These are phyloP conservation scores for Curvularia verruculosa DNA, from an alignment of 2,329 filamentous ascomycete species.

Conservation along the genomic window DNA sequence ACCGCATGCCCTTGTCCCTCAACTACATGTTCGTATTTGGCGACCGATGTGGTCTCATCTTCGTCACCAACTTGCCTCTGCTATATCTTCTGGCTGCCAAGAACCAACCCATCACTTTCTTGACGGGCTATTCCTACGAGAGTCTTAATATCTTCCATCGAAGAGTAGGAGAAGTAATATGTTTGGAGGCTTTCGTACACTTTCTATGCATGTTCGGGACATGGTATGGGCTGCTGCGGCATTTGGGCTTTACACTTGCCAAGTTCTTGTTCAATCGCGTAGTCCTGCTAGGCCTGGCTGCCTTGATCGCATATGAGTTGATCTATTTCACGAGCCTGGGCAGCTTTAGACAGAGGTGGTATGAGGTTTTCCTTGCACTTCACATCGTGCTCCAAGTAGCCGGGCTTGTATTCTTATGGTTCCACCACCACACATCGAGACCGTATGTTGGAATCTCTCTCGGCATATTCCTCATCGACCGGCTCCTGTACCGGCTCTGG, in stretches of 20 bases:
- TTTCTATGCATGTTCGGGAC: constrained; percentile 59
- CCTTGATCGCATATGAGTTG: constrained; percentile 65
- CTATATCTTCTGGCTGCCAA: constrained; percentile 70
- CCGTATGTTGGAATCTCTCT: constrained; percentile 62
- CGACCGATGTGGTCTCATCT: constrained; percentile 62
- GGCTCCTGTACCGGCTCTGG: constrained; percentile 62
- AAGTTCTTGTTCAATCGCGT: constrained; percentile 60
- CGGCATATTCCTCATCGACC: constrained; percentile 63
- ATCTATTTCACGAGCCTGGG: constrained; percentile 67
- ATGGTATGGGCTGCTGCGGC: constrained; percentile 61
- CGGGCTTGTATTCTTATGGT: constrained; percentile 63
- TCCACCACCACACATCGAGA: constrained; percentile 62
- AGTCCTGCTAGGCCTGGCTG: constrained; percentile 60
- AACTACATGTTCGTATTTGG: constrained; percentile 63
- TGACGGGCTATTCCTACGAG: constrained; percentile 71
- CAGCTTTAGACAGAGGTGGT: constrained; percentile 65
- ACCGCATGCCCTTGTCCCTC: constrained; percentile 56
- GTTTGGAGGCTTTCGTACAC: constrained; percentile 64
- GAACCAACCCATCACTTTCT: constrained; percentile 65
- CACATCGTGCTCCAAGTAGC: constrained; percentile 64
- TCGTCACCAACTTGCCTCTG: constrained; percentile 58
- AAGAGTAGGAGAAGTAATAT: constrained; percentile 66
- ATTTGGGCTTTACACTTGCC: constrained; percentile 57
- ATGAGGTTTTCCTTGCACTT: constrained; percentile 66
- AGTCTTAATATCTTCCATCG: constrained; percentile 70